Percentiles rank a stretch among this genome's conserved stretches.
phyloP scores from a whole-genome alignment of 805 yeast species.

The Pichia manshurica region DNA sequence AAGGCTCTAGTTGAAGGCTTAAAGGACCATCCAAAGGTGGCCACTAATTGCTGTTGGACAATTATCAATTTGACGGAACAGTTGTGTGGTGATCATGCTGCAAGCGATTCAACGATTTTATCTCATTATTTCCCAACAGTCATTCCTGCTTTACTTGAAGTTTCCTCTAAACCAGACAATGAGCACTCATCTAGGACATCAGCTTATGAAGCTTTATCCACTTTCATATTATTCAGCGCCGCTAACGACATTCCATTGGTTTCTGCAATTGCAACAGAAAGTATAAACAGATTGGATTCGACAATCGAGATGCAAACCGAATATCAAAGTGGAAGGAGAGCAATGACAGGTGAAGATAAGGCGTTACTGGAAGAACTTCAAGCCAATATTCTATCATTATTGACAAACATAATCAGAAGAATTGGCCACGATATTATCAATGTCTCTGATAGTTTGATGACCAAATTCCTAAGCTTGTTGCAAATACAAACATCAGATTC shows the following conservation, averaged over 20 bases:
- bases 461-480: conserved; percentile 68
- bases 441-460: conserved; percentile 83
- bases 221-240: conserved; percentile 72
- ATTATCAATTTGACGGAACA: conserved; percentile 88
- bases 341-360: conserved; percentile 55
- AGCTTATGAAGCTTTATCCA: conserved; percentile 90
- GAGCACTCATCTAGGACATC: conserved; percentile 88
- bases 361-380: conserved; percentile 84
- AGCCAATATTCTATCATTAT: conserved; percentile 67
- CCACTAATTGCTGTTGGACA: conserved; percentile 98
- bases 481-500: conserved; percentile 54
- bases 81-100: conserved; percentile 50
- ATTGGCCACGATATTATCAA: conserved; percentile 56
- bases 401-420: conserved; percentile 81
- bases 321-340: conserved; percentile 14
- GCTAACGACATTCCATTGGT: conserved; percentile 63
- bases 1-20: conserved; percentile 75
- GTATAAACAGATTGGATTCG: conserved; percentile 63
- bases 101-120: conserved; percentile 58
- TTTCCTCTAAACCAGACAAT: conserved; percentile 70
- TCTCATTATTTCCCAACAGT: conserved; percentile 67
- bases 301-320: conserved; percentile 60
- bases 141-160: conserved; percentile 62
- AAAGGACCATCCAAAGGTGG: conserved; percentile 84
- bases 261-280: conserved; percentile 68